Percentiles rank a stretch among this genome's conserved stretches.
phyloP scores from a whole-genome alignment of 495 filamentous ascomycete species.

The Neurospora sp. region DNA sequence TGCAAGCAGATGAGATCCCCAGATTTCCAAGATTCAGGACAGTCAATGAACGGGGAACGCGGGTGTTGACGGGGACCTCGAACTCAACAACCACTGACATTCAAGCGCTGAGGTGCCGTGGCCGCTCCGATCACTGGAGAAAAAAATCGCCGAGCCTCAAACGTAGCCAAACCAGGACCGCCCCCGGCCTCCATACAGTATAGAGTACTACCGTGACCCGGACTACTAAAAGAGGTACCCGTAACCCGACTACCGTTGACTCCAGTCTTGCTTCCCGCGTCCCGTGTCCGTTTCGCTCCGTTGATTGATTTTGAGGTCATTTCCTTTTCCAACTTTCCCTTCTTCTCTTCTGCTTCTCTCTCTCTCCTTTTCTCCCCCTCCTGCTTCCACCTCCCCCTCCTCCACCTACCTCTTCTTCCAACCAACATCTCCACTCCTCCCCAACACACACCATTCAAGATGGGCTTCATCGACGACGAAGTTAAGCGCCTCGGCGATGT shows the following conservation, averaged over 20 bases:
- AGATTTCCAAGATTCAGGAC: background rate
- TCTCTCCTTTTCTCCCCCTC: conserved; percentile 10
- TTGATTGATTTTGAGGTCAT: conserved; percentile 12
- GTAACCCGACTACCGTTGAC: background rate
- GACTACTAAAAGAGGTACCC: background rate
- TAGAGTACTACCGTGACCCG: background rate
- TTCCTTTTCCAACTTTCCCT: conserved; percentile 8
- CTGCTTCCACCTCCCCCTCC: conserved; percentile 3
- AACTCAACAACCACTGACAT: background rate
- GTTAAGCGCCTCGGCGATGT: conserved; percentile 64
- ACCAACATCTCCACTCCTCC: conserved; percentile 8
- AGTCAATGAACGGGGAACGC: background rate
- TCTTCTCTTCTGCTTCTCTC: conserved; percentile 6
- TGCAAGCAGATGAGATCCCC: background rate
- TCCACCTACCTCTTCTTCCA: background rate
- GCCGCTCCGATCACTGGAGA: background rate
- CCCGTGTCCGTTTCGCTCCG: background rate
- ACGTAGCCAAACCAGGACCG: background rate
- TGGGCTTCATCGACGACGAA: conserved; percentile 80
- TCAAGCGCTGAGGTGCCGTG: background rate
- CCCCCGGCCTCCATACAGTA: background rate
- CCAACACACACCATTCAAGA: conserved; percentile 35
- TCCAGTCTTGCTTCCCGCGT: background rate
- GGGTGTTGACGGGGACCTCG: background rate
- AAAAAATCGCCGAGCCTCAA: background rate